Evolutionary conservation across 495 filamentous ascomycete genomes (phyloP).

Genomic region (Penicillium malachiteum): DNA sequence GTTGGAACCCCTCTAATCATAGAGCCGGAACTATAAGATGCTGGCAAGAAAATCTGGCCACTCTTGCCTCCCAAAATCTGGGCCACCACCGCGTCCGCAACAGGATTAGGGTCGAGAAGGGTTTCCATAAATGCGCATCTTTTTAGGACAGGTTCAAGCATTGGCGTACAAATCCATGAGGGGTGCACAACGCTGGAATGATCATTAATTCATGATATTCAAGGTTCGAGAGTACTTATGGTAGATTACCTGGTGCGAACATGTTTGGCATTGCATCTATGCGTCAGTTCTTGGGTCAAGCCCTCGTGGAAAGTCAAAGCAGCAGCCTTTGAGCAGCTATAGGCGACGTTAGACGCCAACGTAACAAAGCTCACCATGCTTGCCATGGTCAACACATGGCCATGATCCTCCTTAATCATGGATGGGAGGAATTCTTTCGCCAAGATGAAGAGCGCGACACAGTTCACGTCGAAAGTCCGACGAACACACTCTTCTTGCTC

Average conservation of each 20-base stretch:
- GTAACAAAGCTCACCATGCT: conserved; percentile 52
- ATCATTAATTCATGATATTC: background rate
- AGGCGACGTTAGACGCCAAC: conserved; percentile 61
- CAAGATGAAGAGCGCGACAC: background rate
- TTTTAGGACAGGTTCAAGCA: background rate
- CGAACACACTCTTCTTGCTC: conserved; percentile 50
- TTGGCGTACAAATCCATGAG: conserved; percentile 3
- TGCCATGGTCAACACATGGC: background rate
- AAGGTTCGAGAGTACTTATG: background rate
- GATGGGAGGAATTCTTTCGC: background rate
- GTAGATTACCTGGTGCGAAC: conserved; percentile 46
- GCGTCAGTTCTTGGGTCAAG: conserved; percentile 53
- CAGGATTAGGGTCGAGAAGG: background rate
- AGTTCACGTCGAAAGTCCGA: background rate
- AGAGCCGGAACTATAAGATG: background rate
- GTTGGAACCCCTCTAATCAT: background rate
- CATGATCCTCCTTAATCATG: background rate
- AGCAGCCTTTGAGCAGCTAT: conserved; percentile 57
- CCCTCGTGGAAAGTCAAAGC: conserved; percentile 63
- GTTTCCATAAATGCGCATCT: background rate
- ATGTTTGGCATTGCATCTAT: conserved; percentile 52
- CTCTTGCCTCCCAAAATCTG: background rate
- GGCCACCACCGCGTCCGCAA: background rate
- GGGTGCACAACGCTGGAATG: conserved; percentile 1
- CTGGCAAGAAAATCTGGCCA: background rate